These are phyloP conservation scores for Crepidotus variabilis DNA, from an alignment of 768 basidiomycete genomes.

Conservation along the genomic window DNA sequence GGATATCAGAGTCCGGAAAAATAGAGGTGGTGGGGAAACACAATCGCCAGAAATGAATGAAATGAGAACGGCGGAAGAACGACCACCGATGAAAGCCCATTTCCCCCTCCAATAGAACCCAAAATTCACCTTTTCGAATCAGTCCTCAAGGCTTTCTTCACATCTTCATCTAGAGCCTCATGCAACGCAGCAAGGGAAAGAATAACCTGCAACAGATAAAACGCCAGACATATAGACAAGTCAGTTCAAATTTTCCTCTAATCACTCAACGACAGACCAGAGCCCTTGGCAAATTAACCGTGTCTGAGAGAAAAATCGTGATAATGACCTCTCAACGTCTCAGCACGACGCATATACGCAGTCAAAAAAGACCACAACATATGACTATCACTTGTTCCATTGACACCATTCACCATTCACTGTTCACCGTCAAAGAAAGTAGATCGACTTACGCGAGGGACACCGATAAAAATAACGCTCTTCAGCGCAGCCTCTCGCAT, in stretches of 20 bases:
- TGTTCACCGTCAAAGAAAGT: background rate
- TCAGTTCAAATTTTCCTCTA: slow-evolving; percentile 4
- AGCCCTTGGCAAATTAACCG: no score
- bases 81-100: slow-evolving; percentile 9
- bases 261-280: background rate
- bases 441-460: slow-evolving; percentile 62
- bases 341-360: no score
- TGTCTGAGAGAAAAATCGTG: no score
- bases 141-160: slow-evolving; percentile 66
- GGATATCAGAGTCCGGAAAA: background rate
- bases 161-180: slow-evolving; percentile 77
- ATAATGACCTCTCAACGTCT: no score
- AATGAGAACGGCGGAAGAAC: slow-evolving; percentile 4
- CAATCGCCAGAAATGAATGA: background rate
- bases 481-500: slow-evolving; percentile 91
- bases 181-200: slow-evolving; percentile 74
- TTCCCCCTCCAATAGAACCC: slow-evolving; percentile 9
- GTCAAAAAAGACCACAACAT: background rate
- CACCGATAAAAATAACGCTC: slow-evolving; percentile 85
- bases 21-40: background rate
- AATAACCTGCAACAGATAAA: slow-evolving; percentile 56
- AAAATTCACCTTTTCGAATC: slow-evolving; percentile 55
- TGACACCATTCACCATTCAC: background rate
- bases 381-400: background rate
- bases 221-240: background rate